Base-by-base conservation (phyloP, 2,329 filamentous ascomycete genomes). In the Phialophora expanda region DNA sequence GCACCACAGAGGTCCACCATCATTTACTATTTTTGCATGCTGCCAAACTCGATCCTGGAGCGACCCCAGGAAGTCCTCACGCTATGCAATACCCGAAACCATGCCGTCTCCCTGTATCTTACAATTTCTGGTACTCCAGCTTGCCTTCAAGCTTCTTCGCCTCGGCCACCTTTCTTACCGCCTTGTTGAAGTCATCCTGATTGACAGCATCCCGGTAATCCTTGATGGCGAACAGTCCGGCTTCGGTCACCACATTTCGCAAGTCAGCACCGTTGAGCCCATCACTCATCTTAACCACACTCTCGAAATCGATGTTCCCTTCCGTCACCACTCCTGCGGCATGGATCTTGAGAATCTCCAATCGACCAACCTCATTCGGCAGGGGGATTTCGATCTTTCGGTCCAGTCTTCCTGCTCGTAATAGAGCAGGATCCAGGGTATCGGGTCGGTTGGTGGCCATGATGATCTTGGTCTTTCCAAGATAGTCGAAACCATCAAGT, bases 391-490 rank as follows among this genome's bases (percentile, higher is more conserved):
- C 96, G 74, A 99, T 95, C 86, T 99, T 99, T 73, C 95, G 87
- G 80, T 99, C 96, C 73, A 99, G 84, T 78, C 95, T 90, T 74
- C 94, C 94, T 51, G 94, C 94, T 82, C 94, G 89, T 63, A 99
- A 85, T 74, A 99, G 84, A 1, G 94, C 94, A 38, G 94, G 94
- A 76, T 99, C 94, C 56, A 99, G 87, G 0, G 94, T 98, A 78
- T 98, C 94, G 14, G 94, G 95, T 81, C 95, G 86, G 84, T 99
- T 99, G 66, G 95, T 98, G 44, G 93, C 95, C 96, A 99, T 99
- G 83, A 99, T 99, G 78, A 99, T 99, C 85, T 99, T 99, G 62
- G 95, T 99, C 85, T 99, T 97, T 73, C 96, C 95, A 44, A 99
- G 86, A 82, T 99, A 99, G 82, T 99, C 95, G 83, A 99, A 99